Evolutionary conservation across 306 rosid species (phyloP), one percentile per base, ranked within the genome.

Genomic region (Morella rubra): DNA sequence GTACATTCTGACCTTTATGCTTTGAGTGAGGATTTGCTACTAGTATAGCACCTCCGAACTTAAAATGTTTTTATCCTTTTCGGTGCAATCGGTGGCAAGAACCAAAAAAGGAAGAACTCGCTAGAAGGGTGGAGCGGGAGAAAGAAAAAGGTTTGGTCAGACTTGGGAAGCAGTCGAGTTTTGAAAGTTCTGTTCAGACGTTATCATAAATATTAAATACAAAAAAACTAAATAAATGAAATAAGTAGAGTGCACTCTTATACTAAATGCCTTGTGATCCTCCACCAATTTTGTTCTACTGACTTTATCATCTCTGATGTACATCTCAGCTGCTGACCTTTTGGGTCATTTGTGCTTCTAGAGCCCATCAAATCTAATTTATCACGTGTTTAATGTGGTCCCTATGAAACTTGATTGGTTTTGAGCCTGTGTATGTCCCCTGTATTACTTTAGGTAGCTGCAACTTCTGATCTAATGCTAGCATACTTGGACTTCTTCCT

Each of bases 391-490:
- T 32, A n/a, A n/a, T n/a, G n/a, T n/a, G n/a, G n/a, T n/a, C n/a
- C n/a, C n/a, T n/a, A n/a, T n/a, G 37, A 32, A 32, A 32, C 37
- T 32, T 32, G 37, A 32, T 32, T 32, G 14, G n/a, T 62, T 44
- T 50, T 45, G 59, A 71, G 65, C 79, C 49, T 44, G 79, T 69
- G 32, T 74, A 42, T 41, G 73, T 75, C 70, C 46, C 52, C 55
- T 77, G 61, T 73, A 44, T 76, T 82, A 27, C 56, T 77, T 65
- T 77, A 96, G 99, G 97, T 96, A 8, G 93, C 93, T 75, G 97
- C 99, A 82, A 92, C 98, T 77, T 82, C 99, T 73, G 99, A 96
- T 78, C 82, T 96, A 85, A 96, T 96, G 98, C 93, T 92, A 55
- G 98, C 91, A 19, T 93, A 89, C 87, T 73, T 93, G 79, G 99